Percentiles rank a stretch among this genome's conserved stretches.
Conservation (phyloP, 257 asterid species). For the Nicotiana attenuata region DNA sequence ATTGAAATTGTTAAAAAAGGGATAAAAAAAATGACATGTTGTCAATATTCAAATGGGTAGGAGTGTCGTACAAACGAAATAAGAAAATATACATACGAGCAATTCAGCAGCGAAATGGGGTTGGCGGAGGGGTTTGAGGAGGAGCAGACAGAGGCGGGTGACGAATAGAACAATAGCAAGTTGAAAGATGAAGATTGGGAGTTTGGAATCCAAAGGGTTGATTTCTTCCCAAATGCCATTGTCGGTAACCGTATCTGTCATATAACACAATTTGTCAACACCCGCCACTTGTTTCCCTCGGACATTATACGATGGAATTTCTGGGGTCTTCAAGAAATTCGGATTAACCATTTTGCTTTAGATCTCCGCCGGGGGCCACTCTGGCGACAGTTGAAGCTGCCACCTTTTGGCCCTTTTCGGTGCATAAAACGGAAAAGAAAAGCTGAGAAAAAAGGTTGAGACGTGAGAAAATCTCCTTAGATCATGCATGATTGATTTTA, state of each 20-base stretch:
- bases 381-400: conserved; percentile 1
- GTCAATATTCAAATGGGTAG: no score
- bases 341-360: neutral
- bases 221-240: conserved; percentile 23
- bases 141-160: conserved; percentile 17
- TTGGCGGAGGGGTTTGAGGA: conserved; percentile 15
- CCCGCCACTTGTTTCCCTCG: neutral
- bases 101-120: conserved; percentile 18
- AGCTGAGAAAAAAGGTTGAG: neutral
- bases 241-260: conserved; percentile 1
- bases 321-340: conserved; percentile 1
- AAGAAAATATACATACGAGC: neutral
- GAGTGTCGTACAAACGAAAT: no score
- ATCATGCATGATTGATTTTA: neutral
- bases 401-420: neutral
- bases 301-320: neutral
- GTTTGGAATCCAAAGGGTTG: conserved; percentile 14
- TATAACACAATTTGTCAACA: conserved; percentile 11
- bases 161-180: conserved; percentile 8
- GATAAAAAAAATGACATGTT: no score
- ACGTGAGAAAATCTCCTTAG: neutral
- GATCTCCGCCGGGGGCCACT: neutral
- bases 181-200: conserved; percentile 19
- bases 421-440: neutral
- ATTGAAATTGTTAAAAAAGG: no score